Base-by-base conservation (phyloP, 164 flowering plant species). In the Magnolia officinalis region DNA sequence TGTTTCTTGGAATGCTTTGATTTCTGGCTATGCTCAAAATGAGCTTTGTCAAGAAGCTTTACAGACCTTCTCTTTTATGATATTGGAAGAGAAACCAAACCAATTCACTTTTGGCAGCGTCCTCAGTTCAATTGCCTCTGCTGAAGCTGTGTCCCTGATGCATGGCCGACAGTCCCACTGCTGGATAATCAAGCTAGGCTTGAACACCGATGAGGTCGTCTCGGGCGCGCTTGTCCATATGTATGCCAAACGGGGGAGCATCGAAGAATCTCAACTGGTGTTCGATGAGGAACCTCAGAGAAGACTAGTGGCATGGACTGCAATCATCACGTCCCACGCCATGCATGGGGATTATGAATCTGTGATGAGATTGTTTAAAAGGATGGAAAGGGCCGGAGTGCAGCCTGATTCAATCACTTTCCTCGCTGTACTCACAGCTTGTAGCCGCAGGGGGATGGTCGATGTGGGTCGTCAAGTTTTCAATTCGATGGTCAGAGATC, bases 211-310 rank as follows among this genome's bases (percentile, higher is more conserved):
- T 75, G 85, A 89, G 11, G 73, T 89, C 74, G 87, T 94, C 18
- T 88, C 88, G 0, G 84, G 90, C 51, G 92, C 99, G 37, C 89
- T 96, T 19, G 88, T 96, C 59, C 97, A 91, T 79, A 96, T 96
- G 99, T 96, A 96, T 83, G 95, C 92, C 37, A 96, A 91, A 78
- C 88, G 98, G 11, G 98, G 99, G 50, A 87, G 86, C 83, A 92
- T 96, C 14, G 63, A 50, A 1, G 94, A 92, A 74, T 86, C 98
- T 49, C 77, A 74, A 51, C 82, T 70, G 79, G 88, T 92, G 20
- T 96, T 96, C 71, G 49, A 63, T 51, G 96, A 90, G 74, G 73
- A 72, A 9, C 72, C 83, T 31, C 75, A 81, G 31, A 88, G 76
- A 81, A 88, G 81, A 78, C 86, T 88, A 50, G 87, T 92, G 74